A percentile compares a stretch with the other conserved stretches of the same genome.
phyloP scores from a whole-genome alignment of 495 filamentous ascomycete genomes.

The Trichoderma parareesei region DNA sequence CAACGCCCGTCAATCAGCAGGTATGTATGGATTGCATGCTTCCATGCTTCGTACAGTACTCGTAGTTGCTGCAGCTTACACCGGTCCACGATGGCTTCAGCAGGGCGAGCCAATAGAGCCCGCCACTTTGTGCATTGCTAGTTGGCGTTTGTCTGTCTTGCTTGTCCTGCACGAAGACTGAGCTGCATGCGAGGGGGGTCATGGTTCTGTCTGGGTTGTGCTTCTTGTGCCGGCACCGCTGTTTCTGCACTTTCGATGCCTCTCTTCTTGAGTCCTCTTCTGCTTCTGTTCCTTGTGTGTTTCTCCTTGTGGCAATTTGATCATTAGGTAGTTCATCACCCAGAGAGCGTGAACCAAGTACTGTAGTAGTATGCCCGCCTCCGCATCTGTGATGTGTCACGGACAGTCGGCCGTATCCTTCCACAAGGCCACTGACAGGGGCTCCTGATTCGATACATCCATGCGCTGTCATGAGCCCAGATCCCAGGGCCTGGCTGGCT shows the following conservation, averaged over 20 bases:
- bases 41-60: no score
- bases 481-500: neutral
- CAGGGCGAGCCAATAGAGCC: neutral
- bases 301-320: no score
- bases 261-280: neutral
- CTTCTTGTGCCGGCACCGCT: no score
- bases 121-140: neutral
- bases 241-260: neutral
- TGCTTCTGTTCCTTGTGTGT: neutral
- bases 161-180: neutral
- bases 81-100: neutral
- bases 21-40: no score
- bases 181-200: neutral
- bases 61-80: neutral
- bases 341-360: neutral
- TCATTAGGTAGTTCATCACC: no score
- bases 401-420: no score
- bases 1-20: no score
- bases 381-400: no score
- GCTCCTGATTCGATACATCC: conserved; percentile 1
- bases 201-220: no score
- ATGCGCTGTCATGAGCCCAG: neutral
- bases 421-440: neutral
- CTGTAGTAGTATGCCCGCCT: no score
- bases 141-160: neutral